Percentiles rank a stretch among this genome's conserved stretches.
These are phyloP conservation scores for Lentinula sp. DNA, from an alignment of 768 basidiomycete genomes.

Conservation along the genomic window DNA sequence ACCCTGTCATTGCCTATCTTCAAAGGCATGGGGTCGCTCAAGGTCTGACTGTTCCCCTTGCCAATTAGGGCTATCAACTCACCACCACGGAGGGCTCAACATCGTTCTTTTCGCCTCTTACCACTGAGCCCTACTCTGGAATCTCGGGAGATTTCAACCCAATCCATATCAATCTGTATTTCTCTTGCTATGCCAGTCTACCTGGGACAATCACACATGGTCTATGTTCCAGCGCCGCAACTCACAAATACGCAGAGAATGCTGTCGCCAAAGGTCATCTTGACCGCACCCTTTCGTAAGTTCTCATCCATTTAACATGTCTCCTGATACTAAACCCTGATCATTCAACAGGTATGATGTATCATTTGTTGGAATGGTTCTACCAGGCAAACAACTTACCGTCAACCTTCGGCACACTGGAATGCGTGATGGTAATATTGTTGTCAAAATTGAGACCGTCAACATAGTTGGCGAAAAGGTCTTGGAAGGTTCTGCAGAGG, in stretches of 20 bases:
- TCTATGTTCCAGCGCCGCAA: slow-evolving; percentile 94
- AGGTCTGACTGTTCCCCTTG: slow-evolving; percentile 70
- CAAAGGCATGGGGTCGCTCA: slow-evolving; percentile 84
- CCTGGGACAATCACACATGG: slow-evolving; percentile 98
- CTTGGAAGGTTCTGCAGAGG: slow-evolving; percentile 87
- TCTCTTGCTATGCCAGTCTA: slow-evolving; percentile 87
- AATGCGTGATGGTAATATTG: slow-evolving; percentile 91
- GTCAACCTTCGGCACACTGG: slow-evolving; percentile 87
- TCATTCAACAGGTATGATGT: slow-evolving; percentile 69
- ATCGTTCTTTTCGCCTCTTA: slow-evolving; percentile 75
- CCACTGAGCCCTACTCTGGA: slow-evolving; percentile 93
- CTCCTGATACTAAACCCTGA: slow-evolving; percentile 2
- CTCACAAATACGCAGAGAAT: slow-evolving; percentile 87
- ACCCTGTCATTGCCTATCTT: slow-evolving; percentile 89
- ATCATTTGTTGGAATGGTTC: slow-evolving; percentile 94
- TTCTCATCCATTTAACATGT: slow-evolving; percentile 13
- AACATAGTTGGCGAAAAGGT: slow-evolving; percentile 89
- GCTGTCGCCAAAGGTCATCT: slow-evolving; percentile 91
- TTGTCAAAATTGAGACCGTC: slow-evolving; percentile 81
- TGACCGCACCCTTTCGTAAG: slow-evolving; percentile 82
- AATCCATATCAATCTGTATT: slow-evolving; percentile 98
- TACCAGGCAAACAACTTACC: slow-evolving; percentile 80
- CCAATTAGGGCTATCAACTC: slow-evolving; percentile 84
- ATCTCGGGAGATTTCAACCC: slow-evolving; percentile 99
- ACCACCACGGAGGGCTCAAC: slow-evolving; percentile 54